Evolutionary conservation across 1,284 basidiomycete species (phyloP).

Genomic region (Trichosporon ovoides): DNA sequence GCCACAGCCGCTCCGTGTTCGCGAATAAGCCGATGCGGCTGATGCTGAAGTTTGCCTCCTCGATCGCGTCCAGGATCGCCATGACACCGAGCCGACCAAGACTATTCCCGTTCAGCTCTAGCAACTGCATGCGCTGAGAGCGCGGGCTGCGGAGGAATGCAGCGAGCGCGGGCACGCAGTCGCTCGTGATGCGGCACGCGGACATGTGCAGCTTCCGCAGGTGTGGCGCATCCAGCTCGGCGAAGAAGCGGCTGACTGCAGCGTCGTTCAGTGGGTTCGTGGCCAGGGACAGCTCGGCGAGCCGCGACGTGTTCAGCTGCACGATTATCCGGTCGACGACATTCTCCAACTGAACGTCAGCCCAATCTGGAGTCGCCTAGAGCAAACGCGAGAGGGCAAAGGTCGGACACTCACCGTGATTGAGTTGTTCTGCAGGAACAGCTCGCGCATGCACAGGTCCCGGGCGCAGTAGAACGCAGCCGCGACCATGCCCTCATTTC

Average conservation of each 20-base stretch:
- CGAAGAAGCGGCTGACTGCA: conserved; percentile 26
- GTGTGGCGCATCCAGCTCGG: conserved; percentile 22
- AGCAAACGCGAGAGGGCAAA: background rate
- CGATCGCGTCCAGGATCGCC: conserved; percentile 35
- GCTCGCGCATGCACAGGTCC: conserved; percentile 29
- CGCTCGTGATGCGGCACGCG: conserved; percentile 21
- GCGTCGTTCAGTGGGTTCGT: conserved; percentile 29
- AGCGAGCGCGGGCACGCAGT: conserved; percentile 21
- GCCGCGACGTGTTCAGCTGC: conserved; percentile 28
- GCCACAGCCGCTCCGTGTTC: conserved; percentile 10
- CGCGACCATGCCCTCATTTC: conserved; percentile 12
- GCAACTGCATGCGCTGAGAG: conserved; percentile 25
- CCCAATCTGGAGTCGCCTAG: conserved; percentile 10
- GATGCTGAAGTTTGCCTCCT: conserved; percentile 31
- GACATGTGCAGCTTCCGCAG: conserved; percentile 37
- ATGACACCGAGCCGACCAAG: conserved; percentile 30
- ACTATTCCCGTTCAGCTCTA: conserved; percentile 41
- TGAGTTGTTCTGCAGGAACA: conserved; percentile 35
- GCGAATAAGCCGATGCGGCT: conserved; percentile 33
- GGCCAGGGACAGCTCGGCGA: conserved; percentile 31
- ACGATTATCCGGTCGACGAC: conserved; percentile 9
- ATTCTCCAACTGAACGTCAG: background rate
- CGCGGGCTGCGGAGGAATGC: conserved; percentile 25
- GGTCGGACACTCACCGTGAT: conserved; percentile 28
- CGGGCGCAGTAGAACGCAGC: conserved; percentile 19